Evolutionary conservation across 345 rosid genomes (phyloP).

Genomic region (Aurinia saxatilis): DNA sequence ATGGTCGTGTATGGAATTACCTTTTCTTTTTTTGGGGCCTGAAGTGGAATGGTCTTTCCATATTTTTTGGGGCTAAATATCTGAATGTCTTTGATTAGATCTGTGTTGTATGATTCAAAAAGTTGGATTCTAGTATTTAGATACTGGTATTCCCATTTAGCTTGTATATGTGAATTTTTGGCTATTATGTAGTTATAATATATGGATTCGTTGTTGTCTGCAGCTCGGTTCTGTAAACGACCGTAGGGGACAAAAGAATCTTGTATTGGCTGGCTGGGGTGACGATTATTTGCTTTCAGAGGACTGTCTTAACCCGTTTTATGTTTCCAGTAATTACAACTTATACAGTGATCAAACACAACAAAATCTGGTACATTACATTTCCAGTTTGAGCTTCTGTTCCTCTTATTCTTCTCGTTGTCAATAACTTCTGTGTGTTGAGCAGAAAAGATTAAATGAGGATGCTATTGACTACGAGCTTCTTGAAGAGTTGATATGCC

Average conservation of each 20-base stretch:
- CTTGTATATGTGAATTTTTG: neutral
- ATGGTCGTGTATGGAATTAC: neutral
- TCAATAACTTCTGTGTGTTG: constrained; percentile 4
- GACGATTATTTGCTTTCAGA: constrained; percentile 77
- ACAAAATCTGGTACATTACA: constrained; percentile 56
- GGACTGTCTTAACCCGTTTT: constrained; percentile 62
- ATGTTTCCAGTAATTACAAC: constrained; percentile 46
- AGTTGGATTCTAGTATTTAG: neutral
- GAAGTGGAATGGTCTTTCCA: neutral
- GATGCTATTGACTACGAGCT: constrained; percentile 81
- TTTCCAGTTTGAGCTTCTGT: constrained; percentile 11
- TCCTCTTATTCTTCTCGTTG: constrained; percentile 5
- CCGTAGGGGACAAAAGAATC: constrained; percentile 86
- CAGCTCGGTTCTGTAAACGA: constrained; percentile 68
- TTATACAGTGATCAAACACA: constrained; percentile 62
- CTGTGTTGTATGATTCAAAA: neutral
- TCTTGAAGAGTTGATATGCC: constrained; percentile 80
- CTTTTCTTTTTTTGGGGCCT: neutral
- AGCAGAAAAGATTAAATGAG: constrained; percentile 79
- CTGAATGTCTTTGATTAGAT: neutral
- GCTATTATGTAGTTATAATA: neutral
- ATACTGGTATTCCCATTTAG: neutral
- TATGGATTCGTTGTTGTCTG: constrained; percentile 13
- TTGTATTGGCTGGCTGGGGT: constrained; percentile 87
- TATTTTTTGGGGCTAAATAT: neutral